Conservation (phyloP, 768 basidiomycete species). For the Porphyrellus cyaneotinctus region DNA sequence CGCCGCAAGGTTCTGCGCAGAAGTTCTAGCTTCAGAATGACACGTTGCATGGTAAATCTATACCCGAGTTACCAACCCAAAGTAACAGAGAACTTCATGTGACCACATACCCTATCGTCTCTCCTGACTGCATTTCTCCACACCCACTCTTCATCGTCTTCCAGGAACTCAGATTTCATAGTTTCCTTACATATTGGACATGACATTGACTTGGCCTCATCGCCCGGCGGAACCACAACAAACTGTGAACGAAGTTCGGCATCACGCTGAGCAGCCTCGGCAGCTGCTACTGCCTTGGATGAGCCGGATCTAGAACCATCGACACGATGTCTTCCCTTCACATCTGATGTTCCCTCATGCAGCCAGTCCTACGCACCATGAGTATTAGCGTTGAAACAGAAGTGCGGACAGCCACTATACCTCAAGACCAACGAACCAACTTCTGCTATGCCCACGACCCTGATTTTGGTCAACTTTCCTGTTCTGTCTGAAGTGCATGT, state of each 20-base stretch:
- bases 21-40: conserved; percentile 73
- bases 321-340: conserved; percentile 67
- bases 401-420: conserved; percentile 42
- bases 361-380: conserved; percentile 73
- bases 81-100: background rate
- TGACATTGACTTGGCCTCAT: conserved; percentile 75
- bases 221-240: conserved; percentile 87
- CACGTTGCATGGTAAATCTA: conserved; percentile 96
- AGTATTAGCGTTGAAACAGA: conserved; percentile 14
- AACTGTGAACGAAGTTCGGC: conserved; percentile 70
- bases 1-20: conserved; percentile 61
- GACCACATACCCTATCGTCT: conserved; percentile 67
- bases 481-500: conserved; percentile 96
- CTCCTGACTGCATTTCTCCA: conserved; percentile 89
- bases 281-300: conserved; percentile 56
- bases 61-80: conserved; percentile 1
- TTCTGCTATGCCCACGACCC: conserved; percentile 83
- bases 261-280: conserved; percentile 67
- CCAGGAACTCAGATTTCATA: conserved; percentile 86
- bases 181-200: conserved; percentile 97
- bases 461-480: conserved; percentile 72
- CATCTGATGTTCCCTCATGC: conserved; percentile 54
- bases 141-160: conserved; percentile 98
- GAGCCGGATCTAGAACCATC: conserved; percentile 48
- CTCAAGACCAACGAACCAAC: conserved; percentile 83